These are phyloP conservation scores for Kappamyces sp. DNA, from an alignment of 192 early-diverging fungal species.

Conservation along the genomic window DNA sequence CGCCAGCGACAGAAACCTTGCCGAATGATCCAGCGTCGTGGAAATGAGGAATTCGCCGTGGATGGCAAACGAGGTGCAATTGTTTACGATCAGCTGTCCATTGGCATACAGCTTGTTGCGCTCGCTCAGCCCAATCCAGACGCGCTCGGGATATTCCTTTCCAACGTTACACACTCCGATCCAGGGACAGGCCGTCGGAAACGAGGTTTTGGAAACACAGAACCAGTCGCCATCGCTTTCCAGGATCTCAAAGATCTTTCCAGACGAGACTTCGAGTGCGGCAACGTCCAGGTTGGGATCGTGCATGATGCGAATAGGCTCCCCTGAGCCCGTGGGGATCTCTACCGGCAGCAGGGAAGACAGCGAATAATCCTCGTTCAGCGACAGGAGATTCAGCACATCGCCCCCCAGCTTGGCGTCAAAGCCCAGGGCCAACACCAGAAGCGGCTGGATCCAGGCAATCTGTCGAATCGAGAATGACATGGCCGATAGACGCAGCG, in stretches of 20 bases:
- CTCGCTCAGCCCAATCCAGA: conserved; percentile 62
- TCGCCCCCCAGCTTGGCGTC: conserved; percentile 18
- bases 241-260: conserved; percentile 6
- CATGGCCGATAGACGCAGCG: conserved; percentile 16
- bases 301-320: conserved; percentile 12
- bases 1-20: conserved; percentile 63
- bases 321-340: too few species aligned
- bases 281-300: conserved; percentile 12
- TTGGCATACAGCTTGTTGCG: conserved; percentile 84
- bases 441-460: conserved; percentile 49
- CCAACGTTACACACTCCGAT: conserved; percentile 27
- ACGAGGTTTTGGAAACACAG: conserved; percentile 30
- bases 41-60: conserved; percentile 77
- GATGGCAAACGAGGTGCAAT: conserved; percentile 81
- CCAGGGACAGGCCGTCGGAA: conserved; percentile 52
- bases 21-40: conserved; percentile 76
- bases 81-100: conserved; percentile 59
- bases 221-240: conserved; percentile 21
- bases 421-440: conserved; percentile 52
- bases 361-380: too few species aligned
- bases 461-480: conserved; percentile 52
- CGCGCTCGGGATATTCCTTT: conserved; percentile 9
- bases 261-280: conserved; percentile 17
- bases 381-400: neutral
- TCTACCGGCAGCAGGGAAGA: too few species aligned